These are phyloP conservation scores for Multifurca ochricompacta DNA, from an alignment of 768 basidiomycete species.

Conservation along the genomic window DNA sequence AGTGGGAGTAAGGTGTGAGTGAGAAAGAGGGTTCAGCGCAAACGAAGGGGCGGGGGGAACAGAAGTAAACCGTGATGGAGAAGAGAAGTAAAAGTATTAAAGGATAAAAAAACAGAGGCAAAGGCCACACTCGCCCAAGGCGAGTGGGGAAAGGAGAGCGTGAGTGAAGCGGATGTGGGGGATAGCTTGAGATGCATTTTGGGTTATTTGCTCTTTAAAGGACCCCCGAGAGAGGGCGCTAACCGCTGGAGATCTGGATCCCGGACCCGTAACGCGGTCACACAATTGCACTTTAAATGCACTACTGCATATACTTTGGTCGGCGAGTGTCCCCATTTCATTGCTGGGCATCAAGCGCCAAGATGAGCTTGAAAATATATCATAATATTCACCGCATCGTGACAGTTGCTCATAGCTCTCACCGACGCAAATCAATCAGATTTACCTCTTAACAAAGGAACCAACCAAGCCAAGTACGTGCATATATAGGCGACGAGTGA, in stretches of 20 bases:
- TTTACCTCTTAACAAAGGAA: too few relatives aligned
- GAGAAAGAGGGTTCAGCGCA: slow-evolving; percentile 15
- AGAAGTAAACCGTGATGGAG: slow-evolving; percentile 17
- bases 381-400: background rate
- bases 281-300: slow-evolving; percentile 1
- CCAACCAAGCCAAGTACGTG: too few relatives aligned
- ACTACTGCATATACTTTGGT: slow-evolving; percentile 7
- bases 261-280: slow-evolving; percentile 10
- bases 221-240: background rate
- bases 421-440: background rate
- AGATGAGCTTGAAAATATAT: background rate
- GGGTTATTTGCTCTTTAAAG: slow-evolving; percentile 5
- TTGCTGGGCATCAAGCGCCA: background rate
- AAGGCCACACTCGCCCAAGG: slow-evolving; percentile 15
- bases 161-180: slow-evolving; percentile 11
- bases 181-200: background rate
- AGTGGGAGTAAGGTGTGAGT: background rate
- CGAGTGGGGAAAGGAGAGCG: slow-evolving; percentile 11
- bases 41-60: slow-evolving; percentile 14
- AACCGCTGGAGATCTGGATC: background rate
- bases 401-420: background rate
- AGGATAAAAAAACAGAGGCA: slow-evolving; percentile 13
- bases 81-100: slow-evolving; percentile 16
- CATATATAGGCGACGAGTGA: too few relatives aligned
- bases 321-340: too few relatives aligned